Evolutionary conservation across 2,329 filamentous ascomycete genomes (phyloP).

Genomic region (Volutella citrinella): DNA sequence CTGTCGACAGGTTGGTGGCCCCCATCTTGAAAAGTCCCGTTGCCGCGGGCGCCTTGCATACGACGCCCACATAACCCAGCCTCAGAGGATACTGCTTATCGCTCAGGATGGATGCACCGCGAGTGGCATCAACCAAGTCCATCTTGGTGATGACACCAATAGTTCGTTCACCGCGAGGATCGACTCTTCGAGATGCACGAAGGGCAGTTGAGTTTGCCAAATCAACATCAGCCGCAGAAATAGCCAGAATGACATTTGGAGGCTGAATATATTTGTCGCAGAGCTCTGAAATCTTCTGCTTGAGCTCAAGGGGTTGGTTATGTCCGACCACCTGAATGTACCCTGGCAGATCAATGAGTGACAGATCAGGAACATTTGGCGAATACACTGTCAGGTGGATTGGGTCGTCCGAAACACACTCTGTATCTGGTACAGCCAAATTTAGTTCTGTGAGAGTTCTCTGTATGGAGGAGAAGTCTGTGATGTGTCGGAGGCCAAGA

Average conservation of each 20-base stretch:
- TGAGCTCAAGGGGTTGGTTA: conserved; percentile 86
- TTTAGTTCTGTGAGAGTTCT: conserved; percentile 94
- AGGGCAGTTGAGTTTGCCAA: conserved; percentile 93
- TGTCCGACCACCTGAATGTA: conserved; percentile 95
- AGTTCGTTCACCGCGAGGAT: conserved; percentile 90
- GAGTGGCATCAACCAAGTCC: conserved; percentile 85
- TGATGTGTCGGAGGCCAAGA: conserved; percentile 82
- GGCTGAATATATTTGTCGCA: conserved; percentile 98
- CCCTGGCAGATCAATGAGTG: conserved; percentile 91
- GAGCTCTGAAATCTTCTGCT: conserved; percentile 92
- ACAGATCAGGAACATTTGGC: conserved; percentile 90
- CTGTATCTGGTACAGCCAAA: conserved; percentile 80
- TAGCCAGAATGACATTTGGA: conserved; percentile 94
- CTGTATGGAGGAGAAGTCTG: conserved; percentile 89
- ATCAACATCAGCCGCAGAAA: conserved; percentile 96
- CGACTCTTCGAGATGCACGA: conserved; percentile 83
- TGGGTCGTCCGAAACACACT: conserved; percentile 94
- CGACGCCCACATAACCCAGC: conserved; percentile 94
- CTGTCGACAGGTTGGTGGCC: conserved; percentile 71
- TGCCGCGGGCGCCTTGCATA: conserved; percentile 72
- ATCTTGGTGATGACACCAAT: conserved; percentile 99
- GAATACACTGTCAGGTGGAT: conserved; percentile 96
- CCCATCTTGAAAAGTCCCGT: conserved; percentile 81
- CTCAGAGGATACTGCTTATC: conserved; percentile 93
- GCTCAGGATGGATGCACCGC: conserved; percentile 74